Percentiles rank a stretch among this genome's conserved stretches.
phyloP scores from a whole-genome alignment of 2,329 filamentous ascomycete species.

The Fusarium chlamydosporum region DNA sequence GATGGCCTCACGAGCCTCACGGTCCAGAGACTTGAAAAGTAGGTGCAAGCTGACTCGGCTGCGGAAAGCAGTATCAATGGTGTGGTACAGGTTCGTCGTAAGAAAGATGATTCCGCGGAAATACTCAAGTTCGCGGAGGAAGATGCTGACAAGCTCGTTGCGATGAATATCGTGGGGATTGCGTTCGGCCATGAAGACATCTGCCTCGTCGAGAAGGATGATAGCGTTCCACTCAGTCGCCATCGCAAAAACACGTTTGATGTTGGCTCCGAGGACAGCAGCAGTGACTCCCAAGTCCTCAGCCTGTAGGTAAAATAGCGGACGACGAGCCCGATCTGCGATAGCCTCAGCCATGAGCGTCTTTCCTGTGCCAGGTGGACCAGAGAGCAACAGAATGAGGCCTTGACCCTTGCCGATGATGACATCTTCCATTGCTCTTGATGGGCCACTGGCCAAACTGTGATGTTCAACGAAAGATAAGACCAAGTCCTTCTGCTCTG shows the following conservation, averaged over 20 bases:
- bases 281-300: constrained; percentile 64
- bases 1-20: constrained; percentile 57
- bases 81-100: constrained; percentile 60
- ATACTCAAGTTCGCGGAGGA: constrained; percentile 63
- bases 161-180: constrained; percentile 61
- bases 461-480: constrained; percentile 65
- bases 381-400: constrained; percentile 62
- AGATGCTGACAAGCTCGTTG: constrained; percentile 65
- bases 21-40: constrained; percentile 59
- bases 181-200: constrained; percentile 66
- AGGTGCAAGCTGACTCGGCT: constrained; percentile 64
- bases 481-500: constrained; percentile 63
- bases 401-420: constrained; percentile 61
- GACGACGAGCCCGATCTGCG: constrained; percentile 59
- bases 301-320: constrained; percentile 62
- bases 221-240: constrained; percentile 66
- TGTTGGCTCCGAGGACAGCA: constrained; percentile 60
- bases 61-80: constrained; percentile 61
- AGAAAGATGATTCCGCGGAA: constrained; percentile 62
- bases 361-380: constrained; percentile 64
- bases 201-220: constrained; percentile 67
- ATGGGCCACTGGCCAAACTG: constrained; percentile 34
- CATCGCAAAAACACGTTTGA: constrained; percentile 63
- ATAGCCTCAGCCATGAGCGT: constrained; percentile 62
- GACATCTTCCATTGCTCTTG: constrained; percentile 55